phyloP scores from a whole-genome alignment of 202 grass and related monocot species.

The Sporobolus alterniflorus region DNA sequence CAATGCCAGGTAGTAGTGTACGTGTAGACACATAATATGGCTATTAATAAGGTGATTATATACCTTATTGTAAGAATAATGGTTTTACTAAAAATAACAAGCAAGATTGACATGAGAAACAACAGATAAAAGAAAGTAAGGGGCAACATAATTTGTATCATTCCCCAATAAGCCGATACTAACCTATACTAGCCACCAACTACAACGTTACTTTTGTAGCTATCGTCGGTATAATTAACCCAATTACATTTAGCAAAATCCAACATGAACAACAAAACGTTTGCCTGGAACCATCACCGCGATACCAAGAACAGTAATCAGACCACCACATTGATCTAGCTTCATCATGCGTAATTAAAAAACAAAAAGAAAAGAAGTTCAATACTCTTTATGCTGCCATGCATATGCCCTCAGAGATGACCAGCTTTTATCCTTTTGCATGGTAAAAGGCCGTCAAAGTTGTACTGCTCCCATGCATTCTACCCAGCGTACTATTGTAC shows the following conservation, averaged over 20 bases:
- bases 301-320: neutral
- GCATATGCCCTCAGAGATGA: constrained; percentile 20
- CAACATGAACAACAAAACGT: constrained; percentile 26
- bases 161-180: constrained; percentile 13
- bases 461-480: constrained; percentile 30
- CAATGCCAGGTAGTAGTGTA: too few relatives aligned
- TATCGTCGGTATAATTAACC: constrained; percentile 29
- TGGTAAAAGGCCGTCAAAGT: constrained; percentile 24
- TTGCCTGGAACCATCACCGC: neutral
- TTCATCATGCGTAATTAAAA: constrained; percentile 31
- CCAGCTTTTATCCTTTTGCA: constrained; percentile 15
- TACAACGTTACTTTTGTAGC: constrained; percentile 24
- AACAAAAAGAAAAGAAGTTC: neutral
- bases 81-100: too few relatives aligned
- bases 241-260: neutral
- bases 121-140: neutral
- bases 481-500: neutral
- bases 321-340: constrained; percentile 17
- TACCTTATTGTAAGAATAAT: too few relatives aligned
- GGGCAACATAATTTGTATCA: constrained; percentile 1
- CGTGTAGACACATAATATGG: too few relatives aligned
- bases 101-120: neutral
- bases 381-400: constrained; percentile 8
- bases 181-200: neutral
- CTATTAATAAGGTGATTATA: too few relatives aligned